Base-by-base conservation (phyloP, 2,329 filamentous ascomycete genomes). In the Xylariales sp. region DNA sequence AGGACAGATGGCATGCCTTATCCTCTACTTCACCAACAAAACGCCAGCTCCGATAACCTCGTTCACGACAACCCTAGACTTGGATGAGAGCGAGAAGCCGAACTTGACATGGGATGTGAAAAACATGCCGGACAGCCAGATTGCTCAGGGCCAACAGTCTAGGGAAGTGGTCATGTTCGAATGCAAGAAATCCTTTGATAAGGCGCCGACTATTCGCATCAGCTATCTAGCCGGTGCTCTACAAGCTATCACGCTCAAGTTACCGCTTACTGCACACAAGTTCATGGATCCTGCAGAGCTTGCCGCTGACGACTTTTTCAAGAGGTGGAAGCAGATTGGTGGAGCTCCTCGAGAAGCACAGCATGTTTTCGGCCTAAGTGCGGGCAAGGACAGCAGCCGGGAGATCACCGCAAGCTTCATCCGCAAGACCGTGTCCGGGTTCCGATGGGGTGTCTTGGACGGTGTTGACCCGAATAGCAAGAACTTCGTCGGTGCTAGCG, bases 311-410 rank as follows among this genome's bases (percentile, higher is more conserved):
- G 93, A 98, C 59, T 98, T 97, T 66, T 98, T 98, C 78, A 96
- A 94, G 73, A 77, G 94, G 38, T 98, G 93, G 93, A 94, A 95
- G 73, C 93, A 98, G 66, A 97, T 98, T 54, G 93, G 93, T 10
- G 88, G 86, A 4, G 80, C 80, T 2, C 84, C 90, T 1, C 79
- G 94, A 21, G 94, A 98, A 63, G 83, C 87, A 0, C 93, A 98
- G 61, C 78, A 78, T 35, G 88, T 97, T 22, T 94, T 98, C 62
- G 81, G 83, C 0, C 61, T 91, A 9, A 65, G 69, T 1, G 61
- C 60, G 1, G 74, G 73, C 20, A 73, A 66, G 48, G 73, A 76
- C 42, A 73, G 71, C 12, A 71, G 73, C 10, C 71, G 78, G 44
- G 82, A 84, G 48, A 78, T 94, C 47, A 85, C 75, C 45, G 79